Evolutionary conservation across 2,329 filamentous ascomycete genomes (phyloP).

Genomic region (Colletotrichum tropicale): DNA sequence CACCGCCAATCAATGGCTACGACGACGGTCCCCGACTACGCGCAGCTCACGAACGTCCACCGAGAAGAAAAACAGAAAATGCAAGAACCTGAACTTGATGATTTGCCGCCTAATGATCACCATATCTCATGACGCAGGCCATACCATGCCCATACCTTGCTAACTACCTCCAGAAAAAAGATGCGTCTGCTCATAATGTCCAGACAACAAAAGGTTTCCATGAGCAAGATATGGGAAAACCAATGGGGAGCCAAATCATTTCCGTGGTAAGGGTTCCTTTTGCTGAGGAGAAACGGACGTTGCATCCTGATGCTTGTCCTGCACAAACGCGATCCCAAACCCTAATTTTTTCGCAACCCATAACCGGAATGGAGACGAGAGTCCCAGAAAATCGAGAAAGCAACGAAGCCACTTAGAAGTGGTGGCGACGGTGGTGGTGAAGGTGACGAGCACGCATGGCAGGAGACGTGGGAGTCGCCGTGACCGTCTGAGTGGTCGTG

Average conservation of each 20-base stretch:
- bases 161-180: slow-evolving; percentile 20
- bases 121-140: slow-evolving; percentile 18
- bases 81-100: slow-evolving; percentile 1
- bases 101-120: slow-evolving; percentile 19
- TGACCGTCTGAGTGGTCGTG: slow-evolving; percentile 44
- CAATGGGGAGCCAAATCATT: slow-evolving; percentile 18
- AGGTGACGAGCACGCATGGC: slow-evolving; percentile 31
- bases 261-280: slow-evolving; percentile 1
- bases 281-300: neutral
- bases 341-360: neutral
- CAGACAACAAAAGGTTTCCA: slow-evolving; percentile 11
- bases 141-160: slow-evolving; percentile 6
- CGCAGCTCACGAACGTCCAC: slow-evolving; percentile 2
- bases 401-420: slow-evolving; percentile 3
- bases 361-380: neutral
- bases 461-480: slow-evolving; percentile 30
- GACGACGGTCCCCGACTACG: neutral
- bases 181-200: slow-evolving; percentile 12
- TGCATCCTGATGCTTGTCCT: slow-evolving; percentile 14
- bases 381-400: neutral
- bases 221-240: slow-evolving; percentile 16
- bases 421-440: slow-evolving; percentile 43
- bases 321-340: neutral
- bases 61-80: neutral
- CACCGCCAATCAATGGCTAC: neutral